A percentile compares a stretch with the other conserved stretches of the same genome.
These are phyloP conservation scores for Raffaelea ambrosiae DNA, from an alignment of 2,329 filamentous ascomycete species.

Conservation along the genomic window DNA sequence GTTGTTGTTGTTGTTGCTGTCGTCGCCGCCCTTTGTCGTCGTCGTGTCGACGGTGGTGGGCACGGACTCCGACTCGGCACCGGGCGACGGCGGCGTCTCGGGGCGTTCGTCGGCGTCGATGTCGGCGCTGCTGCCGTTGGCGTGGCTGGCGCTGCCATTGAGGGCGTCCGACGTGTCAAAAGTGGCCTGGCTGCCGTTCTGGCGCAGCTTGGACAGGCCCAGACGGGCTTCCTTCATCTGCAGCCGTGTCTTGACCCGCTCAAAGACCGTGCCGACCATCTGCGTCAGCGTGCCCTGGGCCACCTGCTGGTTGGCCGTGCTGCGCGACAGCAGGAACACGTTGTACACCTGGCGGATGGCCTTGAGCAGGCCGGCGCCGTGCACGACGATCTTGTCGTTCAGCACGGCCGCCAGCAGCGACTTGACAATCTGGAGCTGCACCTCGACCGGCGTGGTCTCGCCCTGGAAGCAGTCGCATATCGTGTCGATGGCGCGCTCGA, in stretches of 20 bases:
- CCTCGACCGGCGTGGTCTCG: slow-evolving; percentile 82
- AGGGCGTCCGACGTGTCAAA: slow-evolving; percentile 38
- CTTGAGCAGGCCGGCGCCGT: slow-evolving; percentile 91
- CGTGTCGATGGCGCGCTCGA: slow-evolving; percentile 95
- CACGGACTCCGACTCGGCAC: slow-evolving; percentile 15
- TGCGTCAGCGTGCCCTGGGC: slow-evolving; percentile 95
- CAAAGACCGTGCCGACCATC: slow-evolving; percentile 98
- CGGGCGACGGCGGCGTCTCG: slow-evolving; percentile 8
- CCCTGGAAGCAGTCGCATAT: slow-evolving; percentile 99
- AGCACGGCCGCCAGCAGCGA: slow-evolving; percentile 89
- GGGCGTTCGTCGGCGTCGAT: slow-evolving; percentile 30
- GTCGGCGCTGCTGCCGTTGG: slow-evolving; percentile 16
- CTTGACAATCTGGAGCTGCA: slow-evolving; percentile 97
- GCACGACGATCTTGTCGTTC: slow-evolving; percentile 98
- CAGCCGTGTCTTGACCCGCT: slow-evolving; percentile 79
- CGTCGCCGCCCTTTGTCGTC: no score
- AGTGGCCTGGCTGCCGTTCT: slow-evolving; percentile 42
- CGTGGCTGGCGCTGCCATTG: slow-evolving; percentile 19
- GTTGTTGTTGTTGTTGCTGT: slow-evolving; percentile 20
- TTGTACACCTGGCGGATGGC: slow-evolving; percentile 98
- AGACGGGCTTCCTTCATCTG: slow-evolving; percentile 77
- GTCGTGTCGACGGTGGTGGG: slow-evolving; percentile 12
- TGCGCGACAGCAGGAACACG: slow-evolving; percentile 93
- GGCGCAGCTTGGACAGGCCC: slow-evolving; percentile 43
- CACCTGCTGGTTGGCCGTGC: slow-evolving; percentile 89